Base-by-base conservation (phyloP, 495 filamentous ascomycete genomes). In the Talaromyces wortmannii region DNA sequence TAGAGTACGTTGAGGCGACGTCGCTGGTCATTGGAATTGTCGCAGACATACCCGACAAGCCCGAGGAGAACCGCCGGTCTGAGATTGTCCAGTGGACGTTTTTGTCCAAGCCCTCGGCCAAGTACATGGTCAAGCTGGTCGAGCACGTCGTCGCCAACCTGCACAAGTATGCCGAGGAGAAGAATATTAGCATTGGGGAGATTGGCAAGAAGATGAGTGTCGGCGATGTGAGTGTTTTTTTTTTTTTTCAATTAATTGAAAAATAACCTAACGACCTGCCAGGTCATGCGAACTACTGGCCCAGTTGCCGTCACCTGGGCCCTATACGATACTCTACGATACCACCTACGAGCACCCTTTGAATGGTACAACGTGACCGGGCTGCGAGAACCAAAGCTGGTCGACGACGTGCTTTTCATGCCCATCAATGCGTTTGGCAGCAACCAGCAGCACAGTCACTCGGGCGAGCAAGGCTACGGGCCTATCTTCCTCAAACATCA, bases 21-120 rank as follows among this genome's bases (percentile, higher is more conserved):
- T 66, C 69, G 16, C 63, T 76, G 47, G 64, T 78, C 16, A 63
- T 79, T 31, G 76, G 76, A 0, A 51, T 78, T 40, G 76, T 78
- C 36, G 36, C 36, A 8, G 36, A 40, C 13, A 8, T 40, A 13
- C 36, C 36, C 13, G 36, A 40, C 8, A 40, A 40, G 8, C 36
- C 36, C 36, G 36, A 10, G 8, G 36, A 40, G 36, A 40, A 40
- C 13, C 36, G 36, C 8, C 36, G 36, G 1, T 40, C 36, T 40
- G 36, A 40, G 13, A 40, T 40, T 5, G 36, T 40, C 8, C 36
- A 40, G 36, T 40, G 36, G 36, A 40, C 36, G 8, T 40, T 40
- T 13, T 13, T 40, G 36, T 40, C 36, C 36, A 40, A 40, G 13
- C 36, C 36, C 8, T 8, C 36, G 36, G 36, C 36, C 8, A 40